phyloP scores from a whole-genome alignment of 306 rosid species.

The Acacia crassicarpa region DNA sequence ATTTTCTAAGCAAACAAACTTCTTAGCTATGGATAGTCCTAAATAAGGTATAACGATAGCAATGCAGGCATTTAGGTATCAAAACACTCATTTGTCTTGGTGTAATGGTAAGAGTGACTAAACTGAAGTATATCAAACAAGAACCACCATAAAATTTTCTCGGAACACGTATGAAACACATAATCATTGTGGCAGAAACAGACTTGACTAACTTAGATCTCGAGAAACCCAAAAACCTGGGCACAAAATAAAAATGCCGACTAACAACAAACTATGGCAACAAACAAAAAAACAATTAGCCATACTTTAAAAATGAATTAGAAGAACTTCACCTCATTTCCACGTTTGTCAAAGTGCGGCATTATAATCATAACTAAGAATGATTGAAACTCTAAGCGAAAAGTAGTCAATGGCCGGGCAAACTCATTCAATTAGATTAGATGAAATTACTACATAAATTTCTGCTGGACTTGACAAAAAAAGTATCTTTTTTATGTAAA shows the following conservation, averaged over 20 bases:
- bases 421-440: constrained; percentile 84
- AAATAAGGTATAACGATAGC: not conserved
- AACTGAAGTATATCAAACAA: not conserved
- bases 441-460: constrained; percentile 59
- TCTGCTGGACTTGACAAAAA: constrained; percentile 38
- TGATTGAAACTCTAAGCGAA: constrained; percentile 25
- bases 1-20: not conserved
- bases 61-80: not conserved
- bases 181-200: not conserved
- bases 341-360: constrained; percentile 39
- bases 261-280: not conserved
- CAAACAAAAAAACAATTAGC: not conserved
- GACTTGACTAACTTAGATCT: not conserved
- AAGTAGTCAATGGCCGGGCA: constrained; percentile 36
- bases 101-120: not conserved
- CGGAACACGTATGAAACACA: not conserved
- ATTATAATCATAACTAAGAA: constrained; percentile 37
- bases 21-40: not conserved
- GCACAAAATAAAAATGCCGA: not conserved
- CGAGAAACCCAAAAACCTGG: not conserved
- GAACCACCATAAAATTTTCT: not conserved
- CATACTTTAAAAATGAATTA: not conserved
- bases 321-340: constrained; percentile 35
- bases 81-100: not conserved
- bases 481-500: constrained; percentile 37